phyloP scores from a whole-genome alignment of 2,329 filamentous ascomycete species.

The Phyllosticta citriasiana region DNA sequence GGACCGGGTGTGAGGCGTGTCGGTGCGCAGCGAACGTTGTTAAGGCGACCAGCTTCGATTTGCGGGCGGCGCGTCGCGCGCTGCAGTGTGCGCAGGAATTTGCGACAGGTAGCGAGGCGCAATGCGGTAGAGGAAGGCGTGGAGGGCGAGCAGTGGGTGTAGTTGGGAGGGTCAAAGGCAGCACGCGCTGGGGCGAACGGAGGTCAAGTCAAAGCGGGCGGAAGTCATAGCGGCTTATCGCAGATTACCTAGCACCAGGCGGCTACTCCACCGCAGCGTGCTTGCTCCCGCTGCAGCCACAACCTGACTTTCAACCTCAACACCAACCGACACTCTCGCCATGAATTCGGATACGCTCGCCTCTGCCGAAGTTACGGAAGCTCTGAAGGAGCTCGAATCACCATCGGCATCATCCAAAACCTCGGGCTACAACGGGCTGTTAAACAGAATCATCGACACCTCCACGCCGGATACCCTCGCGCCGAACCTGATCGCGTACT shows the following conservation, averaged over 20 bases:
- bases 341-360: conserved; percentile 31
- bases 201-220: background rate
- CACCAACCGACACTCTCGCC: conserved; percentile 3
- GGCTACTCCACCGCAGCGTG: background rate
- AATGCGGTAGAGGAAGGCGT: background rate
- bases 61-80: background rate
- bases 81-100: background rate
- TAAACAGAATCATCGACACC: conserved; percentile 44
- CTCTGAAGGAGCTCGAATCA: conserved; percentile 40
- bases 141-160: background rate
- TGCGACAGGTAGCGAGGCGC: background rate
- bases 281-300: background rate
- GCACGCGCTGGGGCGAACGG: background rate
- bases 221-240: background rate
- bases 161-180: background rate
- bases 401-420: conserved; percentile 41
- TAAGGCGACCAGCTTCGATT: background rate
- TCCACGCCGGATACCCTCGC: conserved; percentile 37
- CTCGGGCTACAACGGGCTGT: conserved; percentile 47
- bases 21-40: conserved; percentile 2
- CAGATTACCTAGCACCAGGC: background rate
- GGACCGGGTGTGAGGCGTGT: background rate
- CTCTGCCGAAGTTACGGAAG: conserved; percentile 38
- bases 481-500: conserved; percentile 57
- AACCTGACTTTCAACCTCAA: background rate